phyloP scores from a whole-genome alignment of 306 rosid genomes.

The Inga oerstediana region DNA sequence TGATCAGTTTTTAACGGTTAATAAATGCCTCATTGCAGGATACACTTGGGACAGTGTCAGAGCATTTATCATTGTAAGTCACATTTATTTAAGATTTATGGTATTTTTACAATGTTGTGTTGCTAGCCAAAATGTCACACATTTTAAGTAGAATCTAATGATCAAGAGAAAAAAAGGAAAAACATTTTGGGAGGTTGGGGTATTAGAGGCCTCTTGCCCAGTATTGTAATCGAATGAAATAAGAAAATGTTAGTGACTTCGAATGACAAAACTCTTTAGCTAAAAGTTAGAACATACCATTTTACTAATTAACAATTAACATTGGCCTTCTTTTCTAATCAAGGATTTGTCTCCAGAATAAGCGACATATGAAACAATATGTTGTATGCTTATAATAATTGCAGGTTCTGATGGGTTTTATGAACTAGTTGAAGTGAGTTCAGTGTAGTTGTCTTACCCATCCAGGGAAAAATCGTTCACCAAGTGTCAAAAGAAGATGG shows the following conservation, averaged over 20 bases:
- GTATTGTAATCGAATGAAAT: neutral
- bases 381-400: conserved; percentile 17
- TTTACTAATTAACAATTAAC: conserved; percentile 1
- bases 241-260: neutral
- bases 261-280: neutral
- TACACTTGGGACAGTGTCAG: neutral
- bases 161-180: too few relatives aligned
- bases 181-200: too few relatives aligned
- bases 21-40: conserved; percentile 31
- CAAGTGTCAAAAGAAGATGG: conserved; percentile 92
- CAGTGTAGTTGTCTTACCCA: conserved; percentile 61
- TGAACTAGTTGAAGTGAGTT: conserved; percentile 22
- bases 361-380: neutral
- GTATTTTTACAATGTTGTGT: neutral
- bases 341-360: neutral
- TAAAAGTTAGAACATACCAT: conserved; percentile 3
- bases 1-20: conserved; percentile 34
- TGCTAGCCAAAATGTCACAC: neutral
- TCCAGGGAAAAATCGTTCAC: conserved; percentile 91
- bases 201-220: too few relatives aligned
- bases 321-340: neutral
- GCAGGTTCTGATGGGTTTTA: conserved; percentile 29
- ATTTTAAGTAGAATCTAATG: too few relatives aligned
- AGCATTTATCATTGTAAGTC: conserved; percentile 11
- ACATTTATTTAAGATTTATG: conserved; percentile 20